phyloP scores from a whole-genome alignment of 306 rosid species.

The Ormosia semicastrata region DNA sequence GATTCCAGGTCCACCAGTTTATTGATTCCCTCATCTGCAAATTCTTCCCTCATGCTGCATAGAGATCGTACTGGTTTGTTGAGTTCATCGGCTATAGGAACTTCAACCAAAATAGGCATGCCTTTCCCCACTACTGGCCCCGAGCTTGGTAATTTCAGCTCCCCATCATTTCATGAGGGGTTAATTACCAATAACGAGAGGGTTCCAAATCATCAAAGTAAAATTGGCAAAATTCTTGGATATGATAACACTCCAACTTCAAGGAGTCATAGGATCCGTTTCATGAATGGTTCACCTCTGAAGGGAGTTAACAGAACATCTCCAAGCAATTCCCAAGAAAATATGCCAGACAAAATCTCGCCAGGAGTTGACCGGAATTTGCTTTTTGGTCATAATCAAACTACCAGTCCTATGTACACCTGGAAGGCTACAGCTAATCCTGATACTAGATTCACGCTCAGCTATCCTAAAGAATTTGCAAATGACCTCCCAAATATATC shows the following conservation, averaged over 20 bases:
- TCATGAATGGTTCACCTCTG: constrained; percentile 40
- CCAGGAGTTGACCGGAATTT: constrained; percentile 46
- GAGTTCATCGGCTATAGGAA: constrained; percentile 52
- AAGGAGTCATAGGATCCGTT: constrained; percentile 35
- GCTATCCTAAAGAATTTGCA: constrained; percentile 40
- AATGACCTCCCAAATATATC: constrained; percentile 36
- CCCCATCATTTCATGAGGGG: constrained; percentile 41
- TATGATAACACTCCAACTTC: constrained; percentile 44
- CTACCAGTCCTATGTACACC: constrained; percentile 44
- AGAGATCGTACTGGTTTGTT: constrained; percentile 35
- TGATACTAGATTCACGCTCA: constrained; percentile 36
- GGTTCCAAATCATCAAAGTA: constrained; percentile 35
- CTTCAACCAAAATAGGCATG: constrained; percentile 46
- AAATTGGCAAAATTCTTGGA: constrained; percentile 44
- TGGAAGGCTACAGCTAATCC: constrained; percentile 42
- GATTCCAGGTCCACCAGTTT: constrained; percentile 58
- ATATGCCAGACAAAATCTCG: constrained; percentile 34
- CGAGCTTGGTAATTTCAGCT: constrained; percentile 40
- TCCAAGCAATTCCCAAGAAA: constrained; percentile 37
- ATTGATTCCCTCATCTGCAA: constrained; percentile 62
- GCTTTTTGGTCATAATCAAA: constrained; percentile 34
- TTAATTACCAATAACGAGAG: constrained; percentile 41
- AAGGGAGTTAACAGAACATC: constrained; percentile 46
- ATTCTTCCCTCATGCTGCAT: constrained; percentile 38
- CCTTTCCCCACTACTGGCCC: constrained; percentile 39